Conservation (phyloP, 768 basidiomycete genomes). For the Hydnomerulius pinastri region DNA sequence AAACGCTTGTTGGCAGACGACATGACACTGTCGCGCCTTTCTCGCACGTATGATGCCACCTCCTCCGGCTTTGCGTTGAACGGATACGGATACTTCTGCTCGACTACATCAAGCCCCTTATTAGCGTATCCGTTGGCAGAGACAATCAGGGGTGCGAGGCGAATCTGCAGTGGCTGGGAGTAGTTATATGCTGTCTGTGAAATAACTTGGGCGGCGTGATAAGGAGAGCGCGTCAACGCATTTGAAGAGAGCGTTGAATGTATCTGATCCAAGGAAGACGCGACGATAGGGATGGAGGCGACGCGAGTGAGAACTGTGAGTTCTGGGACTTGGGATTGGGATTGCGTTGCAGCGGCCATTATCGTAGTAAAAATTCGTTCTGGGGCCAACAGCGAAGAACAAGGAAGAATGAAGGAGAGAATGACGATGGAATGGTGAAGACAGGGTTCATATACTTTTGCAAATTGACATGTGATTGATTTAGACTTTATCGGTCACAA, state of each 20-base stretch:
- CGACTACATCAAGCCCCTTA: constrained; percentile 72
- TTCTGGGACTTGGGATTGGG: constrained; percentile 43
- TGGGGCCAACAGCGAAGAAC: background rate
- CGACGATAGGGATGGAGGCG: constrained; percentile 72
- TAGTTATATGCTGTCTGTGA: constrained; percentile 60
- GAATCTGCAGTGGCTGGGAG: constrained; percentile 65
- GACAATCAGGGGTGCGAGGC: constrained; percentile 64
- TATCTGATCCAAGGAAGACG: constrained; percentile 60
- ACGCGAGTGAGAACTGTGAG: constrained; percentile 65
- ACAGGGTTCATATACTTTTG: constrained; percentile 30
- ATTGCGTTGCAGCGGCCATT: constrained; percentile 40
- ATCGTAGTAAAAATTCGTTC: background rate
- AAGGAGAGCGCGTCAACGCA: constrained; percentile 62
- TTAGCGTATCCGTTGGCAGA: constrained; percentile 69
- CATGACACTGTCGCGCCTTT: constrained; percentile 55
- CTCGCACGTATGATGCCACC: constrained; percentile 58
- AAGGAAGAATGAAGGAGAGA: constrained; percentile 2
- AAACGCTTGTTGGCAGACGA: constrained; percentile 60
- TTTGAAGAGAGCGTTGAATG: constrained; percentile 61
- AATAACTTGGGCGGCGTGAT: constrained; percentile 63
- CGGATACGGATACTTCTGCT: constrained; percentile 73
- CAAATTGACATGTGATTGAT: constrained; percentile 26
- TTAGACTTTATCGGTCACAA: background rate
- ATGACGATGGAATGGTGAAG: constrained; percentile 13
- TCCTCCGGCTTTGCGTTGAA: constrained; percentile 78